Evolutionary conservation across 495 filamentous ascomycete species (phyloP).

Genomic region (Thozetella sp.): DNA sequence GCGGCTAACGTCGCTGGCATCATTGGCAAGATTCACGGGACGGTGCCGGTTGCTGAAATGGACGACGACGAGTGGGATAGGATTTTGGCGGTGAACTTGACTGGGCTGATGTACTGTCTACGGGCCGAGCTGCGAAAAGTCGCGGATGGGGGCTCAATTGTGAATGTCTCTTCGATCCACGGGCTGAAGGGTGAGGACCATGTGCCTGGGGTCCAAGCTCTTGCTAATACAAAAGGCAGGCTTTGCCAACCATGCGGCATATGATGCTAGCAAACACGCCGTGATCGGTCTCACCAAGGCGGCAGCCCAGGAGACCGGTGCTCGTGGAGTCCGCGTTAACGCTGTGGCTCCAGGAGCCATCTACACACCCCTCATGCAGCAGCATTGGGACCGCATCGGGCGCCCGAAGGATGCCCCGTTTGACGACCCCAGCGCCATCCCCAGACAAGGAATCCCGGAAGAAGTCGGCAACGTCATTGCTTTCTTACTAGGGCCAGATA

Average conservation of each 20-base stretch:
- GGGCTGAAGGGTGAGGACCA: constrained; percentile 45
- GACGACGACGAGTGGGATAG: constrained; percentile 52
- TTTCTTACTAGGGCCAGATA: constrained; percentile 58
- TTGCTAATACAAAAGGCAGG: constrained; percentile 16
- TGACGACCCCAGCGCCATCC: constrained; percentile 37
- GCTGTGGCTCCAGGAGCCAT: constrained; percentile 58
- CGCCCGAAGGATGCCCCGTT: constrained; percentile 27
- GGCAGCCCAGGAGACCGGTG: constrained; percentile 59
- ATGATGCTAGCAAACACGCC: constrained; percentile 58
- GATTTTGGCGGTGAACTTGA: constrained; percentile 57
- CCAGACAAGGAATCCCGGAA: constrained; percentile 34
- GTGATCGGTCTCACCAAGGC: constrained; percentile 60
- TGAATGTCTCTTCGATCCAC: constrained; percentile 59
- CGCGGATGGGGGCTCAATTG: constrained; percentile 48
- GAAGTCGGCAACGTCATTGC: constrained; percentile 45
- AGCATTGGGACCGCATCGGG: constrained; percentile 28
- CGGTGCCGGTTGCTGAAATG: constrained; percentile 27
- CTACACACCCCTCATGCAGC: constrained; percentile 54
- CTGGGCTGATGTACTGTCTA: constrained; percentile 59
- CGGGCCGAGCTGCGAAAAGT: constrained; percentile 54
- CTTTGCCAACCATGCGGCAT: constrained; percentile 47
- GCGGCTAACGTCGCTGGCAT: constrained; percentile 61
- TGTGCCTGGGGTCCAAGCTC: neutral
- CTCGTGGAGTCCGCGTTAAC: constrained; percentile 58
- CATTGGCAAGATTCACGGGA: constrained; percentile 29